Evolutionary conservation across 306 rosid genomes (phyloP), one percentile per base, ranked within the genome.

Genomic region (Quercus engelmannii): DNA sequence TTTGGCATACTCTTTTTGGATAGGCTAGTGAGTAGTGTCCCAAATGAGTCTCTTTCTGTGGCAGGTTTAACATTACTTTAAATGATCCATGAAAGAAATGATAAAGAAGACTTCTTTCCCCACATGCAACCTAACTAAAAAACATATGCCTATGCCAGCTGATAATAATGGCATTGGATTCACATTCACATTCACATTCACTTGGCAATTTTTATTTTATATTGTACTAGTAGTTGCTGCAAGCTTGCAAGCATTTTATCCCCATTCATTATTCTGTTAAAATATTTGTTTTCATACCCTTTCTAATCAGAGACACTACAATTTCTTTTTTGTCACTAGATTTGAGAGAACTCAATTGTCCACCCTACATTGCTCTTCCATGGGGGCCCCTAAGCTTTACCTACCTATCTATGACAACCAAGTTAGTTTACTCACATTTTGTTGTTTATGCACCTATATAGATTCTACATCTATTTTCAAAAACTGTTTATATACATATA

Each of bases 161-260:
- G 35, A 6, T 51, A 58, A 19, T 70, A 58, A 19, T 70, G 71
- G 51, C 62, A 71, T 43, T 76, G 72, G 74, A 52, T 76, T 63
- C 77, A 77, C 76, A 65, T 64, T 46, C 77, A 77, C 76, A 65
- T 64, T 46, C 54, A 57, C 76, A 41, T 41, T 41, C 46, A 41
- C 46, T 35, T 49, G 10, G 30, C 73, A 41, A 41, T 4, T 72
- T 73, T 69, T 58, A 76, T 68, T 61, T 84, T 25, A 20, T 38
- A 17, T 55, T 41, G 46, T 41, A 8, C 46, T 41, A 2, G 30
- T 54, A 61, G 80, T 79, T 76, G 82, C 55, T 83, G 86, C 89
- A 74, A 79, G 84, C 82, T 82, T 51, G 89, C 78, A 86, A 30
- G 64, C 79, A 76, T 49, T 33, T 73, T 26, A 21, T 56, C 14